Base-by-base conservation (phyloP, 352 stramenopile species). In the Peronospora tabacina region DNA sequence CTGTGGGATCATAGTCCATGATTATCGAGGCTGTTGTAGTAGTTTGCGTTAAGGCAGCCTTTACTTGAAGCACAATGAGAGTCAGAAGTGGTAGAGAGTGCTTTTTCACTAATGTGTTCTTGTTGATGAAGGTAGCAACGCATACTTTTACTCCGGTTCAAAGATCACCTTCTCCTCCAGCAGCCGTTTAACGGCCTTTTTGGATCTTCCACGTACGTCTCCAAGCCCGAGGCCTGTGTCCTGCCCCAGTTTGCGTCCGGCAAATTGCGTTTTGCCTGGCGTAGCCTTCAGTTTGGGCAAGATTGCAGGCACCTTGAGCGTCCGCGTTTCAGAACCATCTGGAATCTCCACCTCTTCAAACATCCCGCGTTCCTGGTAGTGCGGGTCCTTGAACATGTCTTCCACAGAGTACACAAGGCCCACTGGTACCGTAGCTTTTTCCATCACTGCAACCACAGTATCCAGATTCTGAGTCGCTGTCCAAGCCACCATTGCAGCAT, bases 371-470 rank as follows among this genome's bases (percentile, higher is more conserved):
- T 87, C 64, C 13, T 72, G 52, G 49, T 73, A 93, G 13, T 93
- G 82, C 32, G 71, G 63, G 42, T 92, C 75, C 19, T 67, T 61
- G 8, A 82, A 42, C 76, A 92, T 92, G 37, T 92, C 81, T 44
- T 84, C 70, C 16, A 90, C 76, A 29, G 81, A 90, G 54, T 88
- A 89, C 30, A 93, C 81, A 7, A 83, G 66, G 0, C 79, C 79
- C 1, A 90, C 72, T 7, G 80, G 79, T 5, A 88, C 68, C 0
- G 64, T 52, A 2, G 70, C 61, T 10, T 59, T 59, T 19, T 90
- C 75, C 70, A 90, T 87, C 1, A 73, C 59, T n/a, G 52, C 42
- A n/a, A 75, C 64, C 7, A 85, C 67, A 0, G 66, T 63, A 2
- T 75, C 59, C 1, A 82, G 44, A 20, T 73, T 50, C 22, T 84